phyloP scores from a whole-genome alignment of 805 yeast species.

The Saccharomyces paradoxus region DNA sequence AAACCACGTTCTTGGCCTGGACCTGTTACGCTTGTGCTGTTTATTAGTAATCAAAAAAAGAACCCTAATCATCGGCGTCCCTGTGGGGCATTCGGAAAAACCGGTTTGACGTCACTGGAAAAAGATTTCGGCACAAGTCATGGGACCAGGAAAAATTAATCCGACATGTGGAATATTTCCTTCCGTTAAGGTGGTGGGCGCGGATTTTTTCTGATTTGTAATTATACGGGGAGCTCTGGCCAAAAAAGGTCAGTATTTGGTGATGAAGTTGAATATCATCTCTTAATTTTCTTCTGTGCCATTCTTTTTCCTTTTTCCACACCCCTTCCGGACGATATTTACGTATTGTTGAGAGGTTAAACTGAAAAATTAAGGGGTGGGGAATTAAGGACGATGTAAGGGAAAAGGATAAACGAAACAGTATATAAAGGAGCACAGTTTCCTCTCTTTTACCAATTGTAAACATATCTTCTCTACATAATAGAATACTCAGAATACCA shows the following conservation, averaged over 20 bases:
- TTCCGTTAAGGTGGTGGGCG: neutral
- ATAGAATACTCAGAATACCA: neutral
- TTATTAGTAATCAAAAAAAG: neutral
- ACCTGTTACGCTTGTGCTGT: neutral
- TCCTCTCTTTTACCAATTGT: slow-evolving; percentile 1
- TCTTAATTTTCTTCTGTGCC: neutral
- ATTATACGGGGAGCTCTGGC: neutral
- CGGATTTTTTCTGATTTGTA: neutral
- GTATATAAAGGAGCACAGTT: neutral
- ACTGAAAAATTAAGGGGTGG: neutral
- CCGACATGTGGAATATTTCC: neutral
- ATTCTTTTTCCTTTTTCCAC: neutral
- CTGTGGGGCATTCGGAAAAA: neutral
- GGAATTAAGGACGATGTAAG: neutral
- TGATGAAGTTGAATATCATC: neutral
- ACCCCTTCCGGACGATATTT: neutral
- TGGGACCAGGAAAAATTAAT: neutral
- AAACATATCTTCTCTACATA: neutral
- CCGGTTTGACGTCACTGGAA: neutral
- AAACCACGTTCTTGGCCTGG: neutral
- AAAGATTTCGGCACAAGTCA: neutral
- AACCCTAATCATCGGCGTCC: neutral
- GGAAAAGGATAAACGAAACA: slow-evolving; percentile 1
- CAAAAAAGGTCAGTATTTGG: neutral
- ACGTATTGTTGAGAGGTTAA: neutral